Evolutionary conservation across 768 basidiomycete genomes (phyloP).

Genomic region (Rubroboletus pulcherrimus): DNA sequence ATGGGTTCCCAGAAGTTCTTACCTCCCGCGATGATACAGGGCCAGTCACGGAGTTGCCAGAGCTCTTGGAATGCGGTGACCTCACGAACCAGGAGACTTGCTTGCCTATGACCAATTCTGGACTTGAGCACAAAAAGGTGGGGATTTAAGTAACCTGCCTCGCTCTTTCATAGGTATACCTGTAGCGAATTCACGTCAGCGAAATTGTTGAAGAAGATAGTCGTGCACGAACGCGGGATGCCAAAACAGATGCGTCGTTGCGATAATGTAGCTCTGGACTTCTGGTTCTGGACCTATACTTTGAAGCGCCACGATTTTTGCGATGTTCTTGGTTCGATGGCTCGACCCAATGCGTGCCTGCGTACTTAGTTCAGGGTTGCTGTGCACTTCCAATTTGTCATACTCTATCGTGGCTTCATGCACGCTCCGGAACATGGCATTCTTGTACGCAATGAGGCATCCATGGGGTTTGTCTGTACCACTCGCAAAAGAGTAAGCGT

Average conservation of each 20-base stretch:
- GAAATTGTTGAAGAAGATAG: not conserved
- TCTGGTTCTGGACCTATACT: slow-evolving; percentile 31
- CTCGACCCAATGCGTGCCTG: slow-evolving; percentile 48
- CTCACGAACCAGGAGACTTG: slow-evolving; percentile 67
- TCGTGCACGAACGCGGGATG: slow-evolving; percentile 65
- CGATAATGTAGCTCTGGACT: slow-evolving; percentile 62
- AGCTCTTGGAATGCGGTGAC: slow-evolving; percentile 51
- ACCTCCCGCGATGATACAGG: slow-evolving; percentile 85
- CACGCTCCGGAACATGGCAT: slow-evolving; percentile 43
- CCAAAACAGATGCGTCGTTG: slow-evolving; percentile 95
- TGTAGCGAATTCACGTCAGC: slow-evolving; percentile 2
- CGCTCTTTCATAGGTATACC: slow-evolving; percentile 74
- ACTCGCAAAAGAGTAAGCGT: slow-evolving; percentile 59
- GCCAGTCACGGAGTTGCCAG: slow-evolving; percentile 53
- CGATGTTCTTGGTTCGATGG: slow-evolving; percentile 79
- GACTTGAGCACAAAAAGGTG: not conserved
- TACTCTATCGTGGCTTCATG: slow-evolving; percentile 55
- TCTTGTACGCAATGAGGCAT: slow-evolving; percentile 75
- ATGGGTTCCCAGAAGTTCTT: not conserved
- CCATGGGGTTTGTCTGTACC: slow-evolving; percentile 83
- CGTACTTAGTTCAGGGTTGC: slow-evolving; percentile 31
- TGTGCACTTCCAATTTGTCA: slow-evolving; percentile 58
- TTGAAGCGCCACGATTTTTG: slow-evolving; percentile 64
- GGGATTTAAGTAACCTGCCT: slow-evolving; percentile 45
- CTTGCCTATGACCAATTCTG: slow-evolving; percentile 52